Base-by-base conservation (phyloP, 2,329 filamentous ascomycete species). In the Penicillium sp. region DNA sequence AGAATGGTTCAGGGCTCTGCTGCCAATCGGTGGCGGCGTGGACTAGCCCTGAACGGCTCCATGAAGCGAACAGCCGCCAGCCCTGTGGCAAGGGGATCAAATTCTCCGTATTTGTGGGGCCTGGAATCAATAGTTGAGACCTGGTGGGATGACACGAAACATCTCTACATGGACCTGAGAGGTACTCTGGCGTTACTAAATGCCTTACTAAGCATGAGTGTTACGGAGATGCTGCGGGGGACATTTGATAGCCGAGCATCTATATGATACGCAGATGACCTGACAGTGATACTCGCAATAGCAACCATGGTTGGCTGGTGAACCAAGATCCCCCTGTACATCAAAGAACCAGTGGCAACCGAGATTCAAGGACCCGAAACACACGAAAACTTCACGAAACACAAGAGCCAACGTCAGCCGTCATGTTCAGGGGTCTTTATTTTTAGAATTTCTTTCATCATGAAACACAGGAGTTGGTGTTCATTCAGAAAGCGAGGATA, bases 371-470 rank as follows among this genome's bases (percentile, higher is more conserved):
- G 22, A 45, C 22, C 45, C 29, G 45, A 35, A 48, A 33, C 29
- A 15, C 15, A 44, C 6, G 41, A 27, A 25, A 25, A 25, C 14
- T 26, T 22, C 26, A 33, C 52, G 54, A 57, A 59, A 61, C 56
- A 52, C 31, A 31, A 53, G 47, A 54, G 56, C 40, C 40, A 52
- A 56, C 52, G 52, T 57, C 20, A 59, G 54, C 57, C 46, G 43
- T 41, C 25, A 27, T 44, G 23, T 22, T 42, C 27, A 37, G 23
- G 29, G 25, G 33, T 26, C 18, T 12, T 41, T 47, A 48, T 48
- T 48, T 47, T 48, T 48, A 53, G 51, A 53, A 41, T 2, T 31
- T 23, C 25, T 27, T n/a, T 51, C 18, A 33, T 29, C 14, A 43
- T 45, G 52, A 33, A 50, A 45, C 49, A 33, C 18, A 40, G 37